Conservation (phyloP, 495 filamentous ascomycete genomes). For the Penicillium soppii region DNA sequence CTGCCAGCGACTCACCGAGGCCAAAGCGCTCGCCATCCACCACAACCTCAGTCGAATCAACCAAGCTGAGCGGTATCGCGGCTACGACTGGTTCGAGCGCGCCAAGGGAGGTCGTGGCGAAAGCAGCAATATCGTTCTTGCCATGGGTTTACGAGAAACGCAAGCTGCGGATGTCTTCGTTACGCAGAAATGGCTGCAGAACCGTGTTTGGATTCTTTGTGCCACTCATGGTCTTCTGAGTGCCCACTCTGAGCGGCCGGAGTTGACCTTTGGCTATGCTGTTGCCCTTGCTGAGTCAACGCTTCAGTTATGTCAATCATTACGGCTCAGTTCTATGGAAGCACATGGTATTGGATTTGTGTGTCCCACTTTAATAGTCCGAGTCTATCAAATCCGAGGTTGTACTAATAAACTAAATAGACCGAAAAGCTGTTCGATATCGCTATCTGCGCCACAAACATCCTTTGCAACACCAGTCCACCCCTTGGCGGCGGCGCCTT, state of each 20-base stretch:
- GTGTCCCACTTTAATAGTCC: conserved; percentile 28
- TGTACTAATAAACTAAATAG: conserved; percentile 21
- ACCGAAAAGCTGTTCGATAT: conserved; percentile 46
- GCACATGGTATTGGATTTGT: conserved; percentile 72
- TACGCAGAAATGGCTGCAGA: conserved; percentile 83
- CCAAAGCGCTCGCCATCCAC: conserved; percentile 37
- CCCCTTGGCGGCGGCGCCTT: conserved; percentile 21
- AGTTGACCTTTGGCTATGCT: conserved; percentile 66
- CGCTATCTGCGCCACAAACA: conserved; percentile 35
- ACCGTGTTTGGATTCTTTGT: conserved; percentile 73
- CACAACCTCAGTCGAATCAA: conserved; percentile 31
- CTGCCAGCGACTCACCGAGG: conserved; percentile 35
- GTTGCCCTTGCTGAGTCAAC: conserved; percentile 67
- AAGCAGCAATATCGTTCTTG: conserved; percentile 35
- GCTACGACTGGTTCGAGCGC: conserved; percentile 67
- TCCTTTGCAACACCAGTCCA: conserved; percentile 32
- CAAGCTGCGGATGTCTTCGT: conserved; percentile 68
- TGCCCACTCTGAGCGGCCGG: conserved; percentile 49
- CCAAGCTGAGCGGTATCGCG: conserved; percentile 40
- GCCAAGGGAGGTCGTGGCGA: conserved; percentile 24
- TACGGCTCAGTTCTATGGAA: conserved; percentile 63
- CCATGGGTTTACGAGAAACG: conserved; percentile 58
- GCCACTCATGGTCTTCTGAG: conserved; percentile 54
- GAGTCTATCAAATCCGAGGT: background rate
- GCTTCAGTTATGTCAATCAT: conserved; percentile 64